Conservation (phyloP, 495 filamentous ascomycete species). For the Pseudevernia furfuracea region DNA sequence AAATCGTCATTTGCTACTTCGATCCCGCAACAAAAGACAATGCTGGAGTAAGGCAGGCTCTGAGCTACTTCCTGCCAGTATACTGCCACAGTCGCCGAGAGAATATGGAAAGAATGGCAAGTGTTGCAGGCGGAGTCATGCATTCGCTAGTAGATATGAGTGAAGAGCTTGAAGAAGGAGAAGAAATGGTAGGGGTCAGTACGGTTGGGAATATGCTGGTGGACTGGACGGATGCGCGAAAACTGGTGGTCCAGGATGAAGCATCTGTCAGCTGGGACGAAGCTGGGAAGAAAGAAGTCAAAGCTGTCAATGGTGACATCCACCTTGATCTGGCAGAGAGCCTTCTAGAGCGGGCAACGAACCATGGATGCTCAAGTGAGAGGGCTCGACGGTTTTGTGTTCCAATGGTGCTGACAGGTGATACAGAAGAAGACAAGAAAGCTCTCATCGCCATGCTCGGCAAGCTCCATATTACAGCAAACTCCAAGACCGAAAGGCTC, state of each 20-base stretch:
- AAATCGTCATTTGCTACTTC: constrained; percentile 79
- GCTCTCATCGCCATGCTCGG: constrained; percentile 65
- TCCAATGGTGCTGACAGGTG: constrained; percentile 32
- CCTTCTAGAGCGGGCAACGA: constrained; percentile 50
- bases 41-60: constrained; percentile 76
- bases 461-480: constrained; percentile 63
- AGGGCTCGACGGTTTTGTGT: constrained; percentile 33
- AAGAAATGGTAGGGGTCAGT: constrained; percentile 69
- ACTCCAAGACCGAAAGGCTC: constrained; percentile 24
- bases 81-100: constrained; percentile 77
- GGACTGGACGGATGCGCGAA: constrained; percentile 94
- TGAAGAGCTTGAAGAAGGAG: constrained; percentile 60
- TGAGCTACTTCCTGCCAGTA: constrained; percentile 93
- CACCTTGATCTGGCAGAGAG: constrained; percentile 60
- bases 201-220: constrained; percentile 72
- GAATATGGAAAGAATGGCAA: constrained; percentile 73
- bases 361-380: constrained; percentile 52
- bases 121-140: constrained; percentile 59
- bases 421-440: constrained; percentile 76
- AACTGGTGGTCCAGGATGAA: constrained; percentile 63
- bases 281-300: constrained; percentile 36
- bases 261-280: constrained; percentile 45
- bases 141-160: constrained; percentile 49
- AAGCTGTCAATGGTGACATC: constrained; percentile 54
- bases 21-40: constrained; percentile 77